A percentile compares a stretch with the other conserved stretches of the same genome.
Conservation (phyloP, 1,284 basidiomycete species). For the Apiotrichum akiyoshidainum region DNA sequence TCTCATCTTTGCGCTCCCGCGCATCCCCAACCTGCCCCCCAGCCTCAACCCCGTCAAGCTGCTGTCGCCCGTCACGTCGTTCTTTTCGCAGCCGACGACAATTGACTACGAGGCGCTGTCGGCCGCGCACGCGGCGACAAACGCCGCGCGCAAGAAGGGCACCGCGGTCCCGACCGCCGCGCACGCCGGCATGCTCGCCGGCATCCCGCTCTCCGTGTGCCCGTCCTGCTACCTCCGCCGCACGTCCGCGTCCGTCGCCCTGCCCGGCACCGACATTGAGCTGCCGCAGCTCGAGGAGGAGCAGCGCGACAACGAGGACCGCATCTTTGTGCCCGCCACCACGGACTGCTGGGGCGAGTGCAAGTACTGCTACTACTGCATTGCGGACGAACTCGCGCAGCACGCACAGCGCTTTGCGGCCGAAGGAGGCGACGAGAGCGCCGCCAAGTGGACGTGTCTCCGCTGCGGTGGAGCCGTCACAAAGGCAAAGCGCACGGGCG, state of each 20-base stretch:
- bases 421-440: slow-evolving; percentile 9
- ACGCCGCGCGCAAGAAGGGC: slow-evolving; percentile 12
- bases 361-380: slow-evolving; percentile 81
- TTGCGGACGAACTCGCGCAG: slow-evolving; percentile 65
- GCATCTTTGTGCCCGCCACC: slow-evolving; percentile 44
- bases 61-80: slow-evolving; percentile 25
- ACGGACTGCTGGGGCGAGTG: slow-evolving; percentile 61
- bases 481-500: slow-evolving; percentile 33
- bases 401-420: slow-evolving; percentile 47
- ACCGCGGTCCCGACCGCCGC: slow-evolving; percentile 13
- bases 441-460: slow-evolving; percentile 67
- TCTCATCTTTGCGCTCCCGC: slow-evolving; percentile 83
- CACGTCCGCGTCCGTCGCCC: slow-evolving; percentile 26
- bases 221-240: slow-evolving; percentile 51
- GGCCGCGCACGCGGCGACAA: slow-evolving; percentile 11
- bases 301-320: slow-evolving; percentile 29
- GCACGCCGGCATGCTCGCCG: slow-evolving; percentile 41
- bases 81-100: slow-evolving; percentile 26
- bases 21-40: slow-evolving; percentile 61
- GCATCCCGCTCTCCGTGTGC: slow-evolving; percentile 47
- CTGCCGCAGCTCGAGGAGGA: slow-evolving; percentile 16
- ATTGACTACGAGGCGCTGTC: slow-evolving; percentile 31
- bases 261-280: slow-evolving; percentile 25
- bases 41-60: slow-evolving; percentile 59
- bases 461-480: slow-evolving; percentile 59